phyloP scores from a whole-genome alignment of 169 alveolate genomes.

The Amoebophrya sp. region DNA sequence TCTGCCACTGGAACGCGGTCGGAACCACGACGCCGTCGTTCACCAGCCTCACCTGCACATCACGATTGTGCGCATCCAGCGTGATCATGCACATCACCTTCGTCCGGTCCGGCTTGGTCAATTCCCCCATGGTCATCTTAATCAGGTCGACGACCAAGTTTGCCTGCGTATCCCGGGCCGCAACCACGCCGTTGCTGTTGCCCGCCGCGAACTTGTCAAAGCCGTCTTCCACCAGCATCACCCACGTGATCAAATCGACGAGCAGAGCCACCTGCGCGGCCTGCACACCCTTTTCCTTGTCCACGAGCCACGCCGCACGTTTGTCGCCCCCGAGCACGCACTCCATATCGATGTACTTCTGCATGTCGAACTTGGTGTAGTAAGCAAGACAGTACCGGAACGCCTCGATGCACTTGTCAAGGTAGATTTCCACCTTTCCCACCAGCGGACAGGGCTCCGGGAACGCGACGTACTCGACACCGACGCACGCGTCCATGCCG shows the following conservation, averaged over 20 bases:
- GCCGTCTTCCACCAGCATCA: slow-evolving; percentile 66
- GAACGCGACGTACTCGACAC: slow-evolving; percentile 75
- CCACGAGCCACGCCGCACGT: slow-evolving; percentile 31
- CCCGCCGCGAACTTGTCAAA: slow-evolving; percentile 56
- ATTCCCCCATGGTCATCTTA: slow-evolving; percentile 79
- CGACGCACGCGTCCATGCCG: slow-evolving; percentile 80
- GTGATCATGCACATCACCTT: slow-evolving; percentile 91
- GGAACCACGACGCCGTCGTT: slow-evolving; percentile 70
- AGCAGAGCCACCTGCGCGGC: slow-evolving; percentile 76
- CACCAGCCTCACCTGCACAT: slow-evolving; percentile 74
- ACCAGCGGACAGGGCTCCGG: slow-evolving; percentile 69
- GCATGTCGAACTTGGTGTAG: slow-evolving; percentile 57
- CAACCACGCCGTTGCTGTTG: slow-evolving; percentile 63
- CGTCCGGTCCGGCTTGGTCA: slow-evolving; percentile 67
- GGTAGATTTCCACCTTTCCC: slow-evolving; percentile 86
- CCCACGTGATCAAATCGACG: slow-evolving; percentile 78
- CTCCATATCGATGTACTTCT: slow-evolving; percentile 45
- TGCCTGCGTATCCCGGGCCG: slow-evolving; percentile 61
- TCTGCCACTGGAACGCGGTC: slow-evolving; percentile 93
- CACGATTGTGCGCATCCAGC: slow-evolving; percentile 91
- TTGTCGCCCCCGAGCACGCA: slow-evolving; percentile 29
- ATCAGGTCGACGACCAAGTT: slow-evolving; percentile 71
- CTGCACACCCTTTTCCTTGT: neutral
- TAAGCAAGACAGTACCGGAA: slow-evolving; percentile 66
- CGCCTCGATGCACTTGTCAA: slow-evolving; percentile 76